Conservation (phyloP, 352 stramenopile genomes). For the Phytophthora constricta region DNA sequence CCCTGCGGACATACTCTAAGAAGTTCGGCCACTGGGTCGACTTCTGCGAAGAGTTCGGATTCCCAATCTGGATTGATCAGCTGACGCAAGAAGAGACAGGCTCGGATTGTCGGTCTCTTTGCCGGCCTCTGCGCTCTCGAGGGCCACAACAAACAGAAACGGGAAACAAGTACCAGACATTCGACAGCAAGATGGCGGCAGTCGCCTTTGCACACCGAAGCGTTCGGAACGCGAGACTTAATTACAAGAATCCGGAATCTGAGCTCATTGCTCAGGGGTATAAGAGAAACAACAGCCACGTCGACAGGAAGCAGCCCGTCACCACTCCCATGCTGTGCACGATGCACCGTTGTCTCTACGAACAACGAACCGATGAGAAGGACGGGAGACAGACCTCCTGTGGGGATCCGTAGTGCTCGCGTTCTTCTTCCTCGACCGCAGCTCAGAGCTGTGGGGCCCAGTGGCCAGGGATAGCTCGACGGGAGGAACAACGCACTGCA, state of each 20-base stretch:
- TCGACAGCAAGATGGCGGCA: constrained; percentile 32
- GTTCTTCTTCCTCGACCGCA: no score
- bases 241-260: constrained; percentile 45
- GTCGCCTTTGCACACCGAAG: constrained; percentile 29
- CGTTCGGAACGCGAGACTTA: constrained; percentile 28
- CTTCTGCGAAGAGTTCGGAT: constrained; percentile 1
- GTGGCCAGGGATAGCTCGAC: no score
- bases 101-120: constrained; percentile 26
- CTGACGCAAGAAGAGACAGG: constrained; percentile 24
- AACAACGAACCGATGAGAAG: no score
- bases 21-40: neutral
- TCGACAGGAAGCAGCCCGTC: constrained; percentile 42
- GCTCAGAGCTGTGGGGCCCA: no score
- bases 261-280: constrained; percentile 39
- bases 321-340: no score
- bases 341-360: no score
- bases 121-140: constrained; percentile 15
- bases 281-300: constrained; percentile 25
- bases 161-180: constrained; percentile 38
- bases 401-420: no score
- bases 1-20: neutral
- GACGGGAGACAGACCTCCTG: no score
- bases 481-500: no score
- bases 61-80: constrained; percentile 22
- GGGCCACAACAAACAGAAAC: constrained; percentile 28